These are phyloP conservation scores for Ceratocystiopsis sp. DNA, from an alignment of 2,329 filamentous ascomycete genomes.

Conservation along the genomic window DNA sequence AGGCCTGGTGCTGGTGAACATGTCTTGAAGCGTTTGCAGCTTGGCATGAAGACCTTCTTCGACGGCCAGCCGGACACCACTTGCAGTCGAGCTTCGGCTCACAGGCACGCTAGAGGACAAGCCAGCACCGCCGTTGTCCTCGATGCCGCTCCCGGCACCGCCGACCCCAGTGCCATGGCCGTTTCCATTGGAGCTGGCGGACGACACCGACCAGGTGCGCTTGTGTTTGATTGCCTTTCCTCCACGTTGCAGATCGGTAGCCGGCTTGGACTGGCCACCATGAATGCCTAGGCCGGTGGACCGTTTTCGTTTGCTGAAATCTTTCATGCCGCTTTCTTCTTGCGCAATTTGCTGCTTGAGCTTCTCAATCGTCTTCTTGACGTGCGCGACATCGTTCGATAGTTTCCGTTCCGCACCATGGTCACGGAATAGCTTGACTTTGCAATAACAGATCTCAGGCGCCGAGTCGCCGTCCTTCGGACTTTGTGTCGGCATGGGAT, in stretches of 20 bases:
- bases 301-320: constrained; percentile 48
- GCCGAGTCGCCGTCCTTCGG: constrained; percentile 18
- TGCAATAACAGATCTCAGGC: constrained; percentile 75
- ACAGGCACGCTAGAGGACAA: too few relatives aligned
- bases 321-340: constrained; percentile 49
- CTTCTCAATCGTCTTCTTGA: constrained; percentile 94
- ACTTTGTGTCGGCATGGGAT: constrained; percentile 10
- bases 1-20: constrained; percentile 72
- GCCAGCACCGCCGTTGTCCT: not conserved
- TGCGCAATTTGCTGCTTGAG: constrained; percentile 85
- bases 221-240: constrained; percentile 86
- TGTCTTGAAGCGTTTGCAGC: constrained; percentile 62
- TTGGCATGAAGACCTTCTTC: constrained; percentile 69
- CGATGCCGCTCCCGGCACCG: not conserved
- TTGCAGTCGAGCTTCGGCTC: not conserved
- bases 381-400: constrained; percentile 83
- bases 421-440: constrained; percentile 91
- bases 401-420: constrained; percentile 91
- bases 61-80: constrained; percentile 27
- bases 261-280: constrained; percentile 5
- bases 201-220: constrained; percentile 89
- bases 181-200: constrained; percentile 44
- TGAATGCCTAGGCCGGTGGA: constrained; percentile 25
- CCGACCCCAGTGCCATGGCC: constrained; percentile 5
- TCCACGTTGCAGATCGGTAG: constrained; percentile 35